phyloP scores from a whole-genome alignment of 495 filamentous ascomycete genomes.

The Neurospora sp. region DNA sequence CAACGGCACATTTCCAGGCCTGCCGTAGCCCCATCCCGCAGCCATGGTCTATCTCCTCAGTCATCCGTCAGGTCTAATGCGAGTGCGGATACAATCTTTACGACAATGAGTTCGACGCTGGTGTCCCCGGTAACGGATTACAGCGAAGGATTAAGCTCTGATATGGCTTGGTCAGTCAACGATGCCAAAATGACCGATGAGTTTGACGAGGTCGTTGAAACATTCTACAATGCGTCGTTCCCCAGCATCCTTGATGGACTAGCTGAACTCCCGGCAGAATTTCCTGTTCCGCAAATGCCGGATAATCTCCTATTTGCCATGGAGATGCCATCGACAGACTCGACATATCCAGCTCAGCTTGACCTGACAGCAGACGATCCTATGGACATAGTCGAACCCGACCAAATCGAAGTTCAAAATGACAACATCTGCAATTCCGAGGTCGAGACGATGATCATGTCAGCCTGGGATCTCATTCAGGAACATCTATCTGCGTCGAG shows the following conservation, averaged over 20 bases:
- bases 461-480: slow-evolving; percentile 31
- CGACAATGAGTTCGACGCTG: slow-evolving; percentile 2
- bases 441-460: slow-evolving; percentile 28
- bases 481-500: slow-evolving; percentile 31
- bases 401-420: slow-evolving; percentile 5
- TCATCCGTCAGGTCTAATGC: slow-evolving; percentile 30
- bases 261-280: slow-evolving; percentile 29
- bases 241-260: not conserved
- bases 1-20: slow-evolving; percentile 14
- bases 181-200: not conserved
- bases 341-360: slow-evolving; percentile 24
- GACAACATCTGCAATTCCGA: slow-evolving; percentile 20
- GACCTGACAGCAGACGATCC: slow-evolving; percentile 16
- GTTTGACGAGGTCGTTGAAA: not conserved
- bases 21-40: slow-evolving; percentile 9
- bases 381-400: slow-evolving; percentile 6
- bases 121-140: slow-evolving; percentile 27
- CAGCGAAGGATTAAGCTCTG: slow-evolving; percentile 11
- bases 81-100: slow-evolving; percentile 24
- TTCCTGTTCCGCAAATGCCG: slow-evolving; percentile 8
- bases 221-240: not conserved
- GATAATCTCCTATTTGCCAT: slow-evolving; percentile 21
- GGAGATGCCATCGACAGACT: slow-evolving; percentile 15
- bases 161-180: not conserved
- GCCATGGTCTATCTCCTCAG: slow-evolving; percentile 27